Evolutionary conservation across 2,329 filamentous ascomycete species (phyloP).

Genomic region (Penicillium expansum): DNA sequence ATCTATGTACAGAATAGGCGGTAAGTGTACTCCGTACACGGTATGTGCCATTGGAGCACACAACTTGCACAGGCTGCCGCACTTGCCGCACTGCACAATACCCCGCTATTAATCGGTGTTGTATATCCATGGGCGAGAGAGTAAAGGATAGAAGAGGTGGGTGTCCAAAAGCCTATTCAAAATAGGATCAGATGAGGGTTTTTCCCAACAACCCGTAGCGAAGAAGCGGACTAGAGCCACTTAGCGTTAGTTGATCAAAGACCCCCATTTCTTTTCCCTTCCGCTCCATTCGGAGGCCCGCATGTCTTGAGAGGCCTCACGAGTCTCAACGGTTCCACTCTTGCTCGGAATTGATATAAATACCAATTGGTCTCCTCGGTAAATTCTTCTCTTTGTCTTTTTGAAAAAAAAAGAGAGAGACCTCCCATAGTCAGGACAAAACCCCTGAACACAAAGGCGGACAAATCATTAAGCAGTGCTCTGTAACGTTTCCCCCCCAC

Average conservation of each 20-base stretch:
- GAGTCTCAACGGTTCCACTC: constrained; percentile 13
- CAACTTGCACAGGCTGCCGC: constrained; percentile 15
- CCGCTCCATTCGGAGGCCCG: constrained; percentile 26
- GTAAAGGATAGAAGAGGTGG: neutral
- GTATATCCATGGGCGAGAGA: neutral
- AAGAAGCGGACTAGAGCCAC: constrained; percentile 1
- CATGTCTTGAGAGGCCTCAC: constrained; percentile 9
- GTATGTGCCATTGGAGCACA: constrained; percentile 1
- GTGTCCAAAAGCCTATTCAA: neutral
- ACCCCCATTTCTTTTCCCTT: constrained; percentile 25
- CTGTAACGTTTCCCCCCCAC: neutral
- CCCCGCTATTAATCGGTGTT: constrained; percentile 2
- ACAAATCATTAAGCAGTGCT: neutral
- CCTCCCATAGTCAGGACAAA: neutral
- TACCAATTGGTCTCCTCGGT: neutral
- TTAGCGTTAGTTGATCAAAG: constrained; percentile 8
- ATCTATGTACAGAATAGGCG: neutral
- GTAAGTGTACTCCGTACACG: neutral
- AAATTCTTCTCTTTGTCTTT: constrained; percentile 1
- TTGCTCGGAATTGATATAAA: constrained; percentile 16
- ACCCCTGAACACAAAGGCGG: neutral
- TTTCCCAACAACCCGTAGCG: constrained; percentile 1
- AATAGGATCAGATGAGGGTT: neutral
- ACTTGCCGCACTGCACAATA: constrained; percentile 15
- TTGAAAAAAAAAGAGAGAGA: neutral